These are phyloP conservation scores for Boehmeria nivea DNA, from an alignment of 306 rosid genomes.

Conservation along the genomic window DNA sequence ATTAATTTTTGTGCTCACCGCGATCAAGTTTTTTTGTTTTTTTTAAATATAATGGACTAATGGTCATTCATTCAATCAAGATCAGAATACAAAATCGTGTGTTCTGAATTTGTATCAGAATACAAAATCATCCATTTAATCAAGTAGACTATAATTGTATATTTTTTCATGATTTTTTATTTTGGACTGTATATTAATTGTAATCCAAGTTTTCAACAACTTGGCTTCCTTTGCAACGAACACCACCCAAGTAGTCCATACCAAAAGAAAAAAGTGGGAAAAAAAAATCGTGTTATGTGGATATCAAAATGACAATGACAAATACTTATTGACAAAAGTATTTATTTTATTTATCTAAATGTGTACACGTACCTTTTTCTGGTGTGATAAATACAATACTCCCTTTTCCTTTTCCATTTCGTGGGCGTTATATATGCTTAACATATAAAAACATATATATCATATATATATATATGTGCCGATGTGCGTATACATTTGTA, in stretches of 20 bases:
- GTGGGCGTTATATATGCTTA: background rate
- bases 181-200: background rate
- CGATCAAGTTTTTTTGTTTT: no score
- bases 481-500: no score
- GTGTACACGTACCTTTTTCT: slow-evolving; percentile 9
- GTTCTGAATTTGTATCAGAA: no score
- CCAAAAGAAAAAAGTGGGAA: background rate
- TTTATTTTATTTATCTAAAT: background rate
- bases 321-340: background rate
- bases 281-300: background rate
- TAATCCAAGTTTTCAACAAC: slow-evolving; percentile 3
- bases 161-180: background rate
- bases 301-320: slow-evolving; percentile 2
- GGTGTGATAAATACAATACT: no score
- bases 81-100: no score
- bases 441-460: background rate
- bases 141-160: no score
- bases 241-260: slow-evolving; percentile 9
- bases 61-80: no score
- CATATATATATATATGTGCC: no score
- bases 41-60: no score
- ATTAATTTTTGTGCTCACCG: no score
- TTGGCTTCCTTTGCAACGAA: background rate
- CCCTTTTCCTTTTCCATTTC: no score
- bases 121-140: no score